A percentile compares a stretch with the other conserved stretches of the same genome.
phyloP scores from a whole-genome alignment of 2,329 filamentous ascomycete genomes.

The Emergomyces orientalis region DNA sequence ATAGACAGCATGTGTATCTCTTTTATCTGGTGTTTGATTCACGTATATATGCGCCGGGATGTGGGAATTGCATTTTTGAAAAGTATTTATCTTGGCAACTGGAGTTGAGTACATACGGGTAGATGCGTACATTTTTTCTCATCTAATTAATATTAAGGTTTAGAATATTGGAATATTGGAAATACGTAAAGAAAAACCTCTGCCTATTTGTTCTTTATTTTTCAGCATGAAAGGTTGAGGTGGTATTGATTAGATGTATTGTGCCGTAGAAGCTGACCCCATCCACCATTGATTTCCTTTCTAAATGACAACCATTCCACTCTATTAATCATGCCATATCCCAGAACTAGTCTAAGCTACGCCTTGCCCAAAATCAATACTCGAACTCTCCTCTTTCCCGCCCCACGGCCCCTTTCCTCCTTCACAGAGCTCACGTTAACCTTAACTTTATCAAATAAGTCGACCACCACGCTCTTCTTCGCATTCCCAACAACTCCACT shows the following conservation, averaged over 20 bases:
- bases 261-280: no score
- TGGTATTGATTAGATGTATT: neutral
- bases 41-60: neutral
- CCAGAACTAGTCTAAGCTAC: conserved; percentile 8
- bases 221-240: neutral
- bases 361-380: conserved; percentile 32
- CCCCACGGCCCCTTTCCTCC: conserved; percentile 62
- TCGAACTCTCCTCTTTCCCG: conserved; percentile 71
- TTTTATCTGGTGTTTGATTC: neutral
- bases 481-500: conserved; percentile 28
- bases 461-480: conserved; percentile 46
- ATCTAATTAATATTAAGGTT: neutral
- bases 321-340: neutral
- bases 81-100: neutral
- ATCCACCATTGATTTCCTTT: neutral
- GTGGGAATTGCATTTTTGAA: neutral
- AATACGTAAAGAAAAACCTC: neutral
- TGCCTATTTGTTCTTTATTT: neutral
- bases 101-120: no score
- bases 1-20: neutral
- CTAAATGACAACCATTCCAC: neutral
- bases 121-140: neutral
- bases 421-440: conserved; percentile 87
- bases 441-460: conserved; percentile 84
- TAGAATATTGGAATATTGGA: neutral